Percentiles rank a stretch among this genome's conserved stretches.
Conservation (phyloP, 331 rosid species). For the Phaseolus coccineus region DNA sequence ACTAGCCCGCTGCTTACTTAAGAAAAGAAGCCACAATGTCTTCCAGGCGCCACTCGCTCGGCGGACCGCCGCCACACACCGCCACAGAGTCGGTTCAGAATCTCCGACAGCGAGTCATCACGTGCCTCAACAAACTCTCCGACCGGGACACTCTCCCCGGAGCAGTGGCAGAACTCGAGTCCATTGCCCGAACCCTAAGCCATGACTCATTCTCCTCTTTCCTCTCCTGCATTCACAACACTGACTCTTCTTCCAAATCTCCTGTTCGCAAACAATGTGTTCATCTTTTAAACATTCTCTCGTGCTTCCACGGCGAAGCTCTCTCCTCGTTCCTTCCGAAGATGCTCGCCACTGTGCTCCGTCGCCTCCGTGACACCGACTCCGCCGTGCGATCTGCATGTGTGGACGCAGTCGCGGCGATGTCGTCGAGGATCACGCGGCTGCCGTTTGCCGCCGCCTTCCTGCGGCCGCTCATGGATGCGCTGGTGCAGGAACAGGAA, state of each 20-base stretch:
- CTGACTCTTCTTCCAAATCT: constrained; percentile 78
- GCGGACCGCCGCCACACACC: constrained; percentile 59
- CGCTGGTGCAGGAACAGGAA: constrained; percentile 80
- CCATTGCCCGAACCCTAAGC: constrained; percentile 67
- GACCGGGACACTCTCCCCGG: constrained; percentile 91
- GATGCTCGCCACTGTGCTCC: constrained; percentile 83
- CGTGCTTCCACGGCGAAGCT: constrained; percentile 79
- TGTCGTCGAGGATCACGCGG: constrained; percentile 82
- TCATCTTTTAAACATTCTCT: constrained; percentile 59
- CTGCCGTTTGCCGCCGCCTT: constrained; percentile 74
- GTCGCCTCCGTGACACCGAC: constrained; percentile 89
- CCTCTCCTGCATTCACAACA: constrained; percentile 86
- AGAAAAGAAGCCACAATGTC: constrained; percentile 53
- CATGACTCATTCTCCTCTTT: constrained; percentile 74
- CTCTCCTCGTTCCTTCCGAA: constrained; percentile 73
- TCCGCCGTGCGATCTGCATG: constrained; percentile 86
- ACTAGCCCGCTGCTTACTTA: constrained; percentile 11
- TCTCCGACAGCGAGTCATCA: constrained; percentile 83
- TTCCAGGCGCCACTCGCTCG: constrained; percentile 65
- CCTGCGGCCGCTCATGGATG: constrained; percentile 81
- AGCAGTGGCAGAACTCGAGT: constrained; percentile 80
- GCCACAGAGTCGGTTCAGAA: constrained; percentile 59
- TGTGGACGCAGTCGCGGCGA: constrained; percentile 74
- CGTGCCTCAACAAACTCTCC: constrained; percentile 84
- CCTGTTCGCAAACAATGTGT: constrained; percentile 96